Base-by-base conservation (phyloP, 148 eudicot species). In the Vaccinium macrocarpon region DNA sequence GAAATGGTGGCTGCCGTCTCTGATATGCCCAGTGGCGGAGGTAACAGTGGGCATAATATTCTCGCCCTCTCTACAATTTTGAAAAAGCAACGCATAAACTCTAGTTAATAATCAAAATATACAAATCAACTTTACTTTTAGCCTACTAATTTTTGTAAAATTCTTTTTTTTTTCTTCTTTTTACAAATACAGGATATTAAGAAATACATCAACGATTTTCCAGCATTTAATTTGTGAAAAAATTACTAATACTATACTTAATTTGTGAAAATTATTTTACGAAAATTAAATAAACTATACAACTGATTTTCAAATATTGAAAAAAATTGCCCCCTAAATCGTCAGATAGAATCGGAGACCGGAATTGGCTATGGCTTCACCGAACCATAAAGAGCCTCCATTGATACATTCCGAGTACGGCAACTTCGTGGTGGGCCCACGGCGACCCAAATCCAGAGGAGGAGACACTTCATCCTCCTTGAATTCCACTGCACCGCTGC, bases 381-480 rank as follows among this genome's bases (percentile, higher is more conserved):
- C 71, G 49, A 92, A 80, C 74, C 85, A 90, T 4, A 91, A 85
- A 38, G 84, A 96, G 14, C 91, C 92, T 71, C 94, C 93, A 48
- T 81, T 90, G 86, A 82, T 91, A 57, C 90, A 88, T 1, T 88
- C 97, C 6, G 93, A 90, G 71, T 87, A 90, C 66, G 86, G 81
- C 81, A 86, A 87, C 50, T 80, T 81, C 53, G 85, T 70, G 59
- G 86, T 81, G 80, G 59, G 53, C 21, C 51, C 35, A 42, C 92
- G 95, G 46, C 86, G 91, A 10, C 91, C 90, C 32, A 94, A 92
- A 86, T 85, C 92, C 5, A 76, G 92, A 2, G 98, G 92, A 27
- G 92, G 93, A 27, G 93, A 93, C 71, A 84, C 57, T 62, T 73
- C 88, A 1, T 86, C 92, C 8, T 86, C 91, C 13, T 88, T 88